Evolutionary conservation across 73 alveolate species (phyloP).

Genomic region (Blepharisma stoltei): DNA sequence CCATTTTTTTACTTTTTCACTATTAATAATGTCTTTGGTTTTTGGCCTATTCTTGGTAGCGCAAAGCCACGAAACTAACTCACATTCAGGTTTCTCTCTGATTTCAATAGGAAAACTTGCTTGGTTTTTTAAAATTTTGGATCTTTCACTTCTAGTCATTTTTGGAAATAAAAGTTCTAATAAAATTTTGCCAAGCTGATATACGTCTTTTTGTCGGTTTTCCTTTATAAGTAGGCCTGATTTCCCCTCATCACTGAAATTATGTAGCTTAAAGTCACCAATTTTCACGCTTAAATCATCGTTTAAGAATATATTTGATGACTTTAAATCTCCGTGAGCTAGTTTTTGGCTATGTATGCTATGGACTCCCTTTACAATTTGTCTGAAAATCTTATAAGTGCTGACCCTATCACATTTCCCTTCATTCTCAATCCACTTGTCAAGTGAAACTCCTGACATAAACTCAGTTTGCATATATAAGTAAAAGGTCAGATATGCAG

Average conservation of each 20-base stretch:
- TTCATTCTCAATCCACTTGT: neutral
- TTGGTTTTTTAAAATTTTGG: no score
- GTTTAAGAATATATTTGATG: neutral
- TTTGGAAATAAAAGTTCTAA: constrained; percentile 54
- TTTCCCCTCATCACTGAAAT: constrained; percentile 3
- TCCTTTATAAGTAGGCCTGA: no score
- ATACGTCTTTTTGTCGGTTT: constrained; percentile 47
- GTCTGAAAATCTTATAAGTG: neutral
- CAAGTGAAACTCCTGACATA: neutral
- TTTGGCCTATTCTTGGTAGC: no score
- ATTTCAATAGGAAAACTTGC: no score
- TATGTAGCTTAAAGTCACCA: neutral
- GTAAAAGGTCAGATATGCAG: neutral
- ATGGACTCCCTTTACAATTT: neutral
- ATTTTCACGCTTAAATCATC: neutral
- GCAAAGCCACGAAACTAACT: no score
- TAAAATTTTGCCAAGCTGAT: constrained; percentile 79
- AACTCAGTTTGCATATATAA: constrained; percentile 7
- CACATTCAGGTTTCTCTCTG: no score
- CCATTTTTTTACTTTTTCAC: no score
- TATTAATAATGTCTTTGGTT: no score
- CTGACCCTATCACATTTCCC: neutral
- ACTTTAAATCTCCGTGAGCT: constrained; percentile 12
- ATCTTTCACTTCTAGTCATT: no score
- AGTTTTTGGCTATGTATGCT: neutral